phyloP scores from a whole-genome alignment of 169 alveolate genomes.

The Cyclospora cayetanensis region DNA sequence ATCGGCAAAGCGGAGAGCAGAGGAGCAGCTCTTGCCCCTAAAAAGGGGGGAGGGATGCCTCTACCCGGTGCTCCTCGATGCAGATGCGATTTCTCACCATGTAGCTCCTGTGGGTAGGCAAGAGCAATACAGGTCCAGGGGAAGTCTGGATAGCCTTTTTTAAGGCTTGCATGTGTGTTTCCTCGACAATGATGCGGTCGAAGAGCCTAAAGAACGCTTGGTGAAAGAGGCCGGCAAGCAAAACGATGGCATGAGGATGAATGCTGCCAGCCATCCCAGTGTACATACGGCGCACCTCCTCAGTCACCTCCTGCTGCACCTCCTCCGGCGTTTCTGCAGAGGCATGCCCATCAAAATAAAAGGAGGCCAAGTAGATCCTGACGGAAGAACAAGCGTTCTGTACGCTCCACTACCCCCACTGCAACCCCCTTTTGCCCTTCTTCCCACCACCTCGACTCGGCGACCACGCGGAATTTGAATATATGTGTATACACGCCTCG shows the following conservation, averaged over 20 bases:
- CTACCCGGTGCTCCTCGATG: no score
- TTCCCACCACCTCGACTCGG: neutral
- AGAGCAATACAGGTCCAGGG: constrained; percentile 33
- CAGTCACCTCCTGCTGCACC: neutral
- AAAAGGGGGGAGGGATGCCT: no score
- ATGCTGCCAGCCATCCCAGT: constrained; percentile 26
- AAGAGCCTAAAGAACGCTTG: constrained; percentile 3
- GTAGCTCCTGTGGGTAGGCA: constrained; percentile 47
- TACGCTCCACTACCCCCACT: neutral
- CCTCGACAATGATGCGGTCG: constrained; percentile 50
- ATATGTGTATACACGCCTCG: neutral
- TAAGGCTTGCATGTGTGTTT: constrained; percentile 12
- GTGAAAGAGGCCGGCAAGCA: constrained; percentile 18
- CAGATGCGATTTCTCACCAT: neutral
- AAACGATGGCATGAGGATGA: neutral
- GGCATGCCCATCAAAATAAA: neutral
- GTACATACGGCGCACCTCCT: constrained; percentile 25
- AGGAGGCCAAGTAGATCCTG: no score
- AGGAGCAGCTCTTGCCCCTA: no score
- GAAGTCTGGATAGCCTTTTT: neutral
- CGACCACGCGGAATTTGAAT: neutral
- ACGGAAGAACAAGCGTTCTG: neutral
- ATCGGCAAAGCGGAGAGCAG: no score
- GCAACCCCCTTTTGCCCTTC: neutral
- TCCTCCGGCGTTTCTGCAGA: neutral